Evolutionary conservation across 345 rosid species (phyloP).

Genomic region (Mercurialis annua): DNA sequence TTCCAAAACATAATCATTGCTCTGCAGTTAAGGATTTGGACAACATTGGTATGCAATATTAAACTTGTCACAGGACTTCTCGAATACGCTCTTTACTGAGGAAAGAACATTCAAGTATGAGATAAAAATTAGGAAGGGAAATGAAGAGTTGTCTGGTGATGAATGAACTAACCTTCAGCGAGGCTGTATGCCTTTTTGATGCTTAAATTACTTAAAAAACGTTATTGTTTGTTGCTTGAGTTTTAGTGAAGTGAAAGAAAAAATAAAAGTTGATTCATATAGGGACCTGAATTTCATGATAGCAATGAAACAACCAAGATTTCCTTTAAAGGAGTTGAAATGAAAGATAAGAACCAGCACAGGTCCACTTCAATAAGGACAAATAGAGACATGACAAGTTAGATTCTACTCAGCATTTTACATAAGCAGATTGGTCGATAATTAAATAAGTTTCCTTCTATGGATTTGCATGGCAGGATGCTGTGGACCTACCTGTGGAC

Average conservation of each 20-base stretch:
- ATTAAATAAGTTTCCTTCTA: neutral
- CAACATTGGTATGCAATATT: neutral
- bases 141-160: neutral
- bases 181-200: no score
- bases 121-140: neutral
- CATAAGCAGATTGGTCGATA: neutral
- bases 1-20: no score
- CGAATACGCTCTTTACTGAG: neutral
- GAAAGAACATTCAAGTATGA: neutral
- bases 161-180: neutral
- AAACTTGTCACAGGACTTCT: neutral
- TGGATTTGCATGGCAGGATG: neutral
- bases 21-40: neutral
- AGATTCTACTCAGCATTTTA: neutral
- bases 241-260: neutral
- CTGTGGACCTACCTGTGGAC: neutral
- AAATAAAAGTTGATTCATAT: no score
- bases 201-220: no score
- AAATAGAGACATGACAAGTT: neutral
- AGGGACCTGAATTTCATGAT: no score
- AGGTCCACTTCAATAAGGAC: conserved; percentile 2
- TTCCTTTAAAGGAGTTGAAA: neutral
- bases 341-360: neutral
- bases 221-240: neutral
- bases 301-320: neutral